phyloP scores from a whole-genome alignment of 306 rosid genomes.

The Corylus heterophylla region DNA sequence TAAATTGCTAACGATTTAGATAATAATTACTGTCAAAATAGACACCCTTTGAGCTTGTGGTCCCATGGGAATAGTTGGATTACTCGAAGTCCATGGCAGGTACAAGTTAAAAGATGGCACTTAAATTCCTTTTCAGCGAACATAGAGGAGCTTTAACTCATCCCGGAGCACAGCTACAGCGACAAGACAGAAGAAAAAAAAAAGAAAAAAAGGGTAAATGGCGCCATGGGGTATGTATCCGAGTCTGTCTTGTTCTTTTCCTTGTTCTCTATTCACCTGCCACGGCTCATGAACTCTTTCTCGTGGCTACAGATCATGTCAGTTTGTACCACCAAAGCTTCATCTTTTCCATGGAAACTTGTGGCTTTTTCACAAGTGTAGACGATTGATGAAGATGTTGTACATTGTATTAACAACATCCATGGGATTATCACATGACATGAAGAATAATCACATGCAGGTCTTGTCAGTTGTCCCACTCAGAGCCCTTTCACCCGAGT shows the following conservation, averaged over 20 bases:
- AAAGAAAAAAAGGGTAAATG: neutral
- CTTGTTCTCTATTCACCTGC: neutral
- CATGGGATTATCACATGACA: conserved; percentile 36
- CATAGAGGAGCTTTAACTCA: conserved; percentile 47
- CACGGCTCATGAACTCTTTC: neutral
- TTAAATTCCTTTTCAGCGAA: conserved; percentile 36
- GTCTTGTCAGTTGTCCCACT: conserved; percentile 24
- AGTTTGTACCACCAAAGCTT: neutral
- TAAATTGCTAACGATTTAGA: too few relatives aligned
- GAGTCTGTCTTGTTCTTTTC: conserved; percentile 1
- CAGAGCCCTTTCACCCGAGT: too few relatives aligned
- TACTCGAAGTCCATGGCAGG: conserved; percentile 30
- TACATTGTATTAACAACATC: neutral
- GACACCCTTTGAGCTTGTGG: conserved; percentile 6
- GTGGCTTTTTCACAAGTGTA: conserved; percentile 1
- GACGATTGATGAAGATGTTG: conserved; percentile 1
- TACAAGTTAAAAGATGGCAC: conserved; percentile 24
- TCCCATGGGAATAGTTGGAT: conserved; percentile 8
- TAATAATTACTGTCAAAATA: too few relatives aligned
- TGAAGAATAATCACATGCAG: conserved; percentile 44
- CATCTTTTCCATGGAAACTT: neutral
- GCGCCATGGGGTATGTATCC: neutral
- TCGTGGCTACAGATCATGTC: neutral
- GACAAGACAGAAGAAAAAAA: conserved; percentile 39
- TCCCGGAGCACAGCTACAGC: conserved; percentile 41